These are phyloP conservation scores for Middelhovenomyces tepae DNA, from an alignment of 805 yeast genomes.

Conservation along the genomic window DNA sequence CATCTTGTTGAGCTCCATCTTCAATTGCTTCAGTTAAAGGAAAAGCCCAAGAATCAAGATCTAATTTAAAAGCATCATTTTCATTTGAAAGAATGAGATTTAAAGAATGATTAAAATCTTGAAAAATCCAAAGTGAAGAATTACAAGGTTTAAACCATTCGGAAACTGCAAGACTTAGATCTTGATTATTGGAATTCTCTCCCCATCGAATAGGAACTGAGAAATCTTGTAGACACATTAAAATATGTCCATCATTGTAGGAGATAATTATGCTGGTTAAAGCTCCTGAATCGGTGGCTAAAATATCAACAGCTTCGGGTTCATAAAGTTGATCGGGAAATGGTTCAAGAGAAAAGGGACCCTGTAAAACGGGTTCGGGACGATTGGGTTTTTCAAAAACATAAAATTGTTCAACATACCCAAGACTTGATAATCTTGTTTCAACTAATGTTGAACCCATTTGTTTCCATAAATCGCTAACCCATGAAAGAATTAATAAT, in stretches of 20 bases:
- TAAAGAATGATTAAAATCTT: no score
- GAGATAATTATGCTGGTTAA: constrained; percentile 16
- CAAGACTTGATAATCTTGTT: constrained; percentile 19
- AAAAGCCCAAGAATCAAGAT: constrained; percentile 9
- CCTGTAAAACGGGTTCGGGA: constrained; percentile 29
- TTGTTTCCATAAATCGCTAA: constrained; percentile 17
- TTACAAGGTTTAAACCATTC: background rate
- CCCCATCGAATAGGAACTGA: constrained; percentile 3
- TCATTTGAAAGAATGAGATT: no score
- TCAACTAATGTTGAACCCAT: constrained; percentile 12
- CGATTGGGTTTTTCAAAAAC: constrained; percentile 18
- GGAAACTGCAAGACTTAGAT: constrained; percentile 1
- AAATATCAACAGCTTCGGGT: constrained; percentile 33
- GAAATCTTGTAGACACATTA: constrained; percentile 17
- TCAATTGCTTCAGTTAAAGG: constrained; percentile 14
- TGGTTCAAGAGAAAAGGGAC: constrained; percentile 47
- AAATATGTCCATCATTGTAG: constrained; percentile 16
- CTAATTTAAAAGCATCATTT: constrained; percentile 3
- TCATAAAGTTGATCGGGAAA: constrained; percentile 47
- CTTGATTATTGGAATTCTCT: constrained; percentile 1
- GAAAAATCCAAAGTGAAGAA: background rate
- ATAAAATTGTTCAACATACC: constrained; percentile 18
- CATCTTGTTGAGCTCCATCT: constrained; percentile 6
- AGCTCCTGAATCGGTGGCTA: constrained; percentile 17
- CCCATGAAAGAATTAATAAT: constrained; percentile 13